phyloP scores from a whole-genome alignment of 768 basidiomycete species.

The Rhizopogon vulgaris region DNA sequence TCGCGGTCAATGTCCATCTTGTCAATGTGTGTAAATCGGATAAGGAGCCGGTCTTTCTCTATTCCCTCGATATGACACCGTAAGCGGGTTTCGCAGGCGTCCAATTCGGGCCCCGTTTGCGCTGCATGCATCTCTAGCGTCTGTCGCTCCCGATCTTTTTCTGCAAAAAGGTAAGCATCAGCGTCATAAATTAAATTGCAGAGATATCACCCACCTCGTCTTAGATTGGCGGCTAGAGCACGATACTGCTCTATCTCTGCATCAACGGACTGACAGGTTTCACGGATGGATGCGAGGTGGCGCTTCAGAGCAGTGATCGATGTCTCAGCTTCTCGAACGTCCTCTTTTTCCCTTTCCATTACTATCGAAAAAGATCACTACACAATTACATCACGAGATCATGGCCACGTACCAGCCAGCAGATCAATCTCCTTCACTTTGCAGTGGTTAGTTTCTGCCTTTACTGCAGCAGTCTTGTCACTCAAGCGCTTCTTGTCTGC shows the following conservation, averaged over 20 bases:
- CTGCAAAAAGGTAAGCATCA: conserved; percentile 27
- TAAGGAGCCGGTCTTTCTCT: conserved; percentile 60
- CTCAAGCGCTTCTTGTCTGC: conserved; percentile 54
- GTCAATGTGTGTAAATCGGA: conserved; percentile 69
- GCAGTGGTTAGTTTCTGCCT: conserved; percentile 68
- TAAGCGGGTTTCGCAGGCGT: conserved; percentile 48
- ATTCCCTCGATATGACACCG: conserved; percentile 75
- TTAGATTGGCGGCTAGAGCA: conserved; percentile 52
- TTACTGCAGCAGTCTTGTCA: conserved; percentile 58
- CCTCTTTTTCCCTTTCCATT: conserved; percentile 64
- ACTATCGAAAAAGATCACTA: conserved; percentile 29
- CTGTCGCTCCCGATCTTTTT: conserved; percentile 60
- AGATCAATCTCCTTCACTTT: conserved; percentile 77
- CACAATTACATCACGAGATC: not conserved
- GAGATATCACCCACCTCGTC: conserved; percentile 44
- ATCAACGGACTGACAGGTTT: conserved; percentile 53
- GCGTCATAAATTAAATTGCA: not conserved
- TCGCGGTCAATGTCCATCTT: conserved; percentile 51
- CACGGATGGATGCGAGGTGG: conserved; percentile 58
- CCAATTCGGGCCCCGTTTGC: conserved; percentile 47
- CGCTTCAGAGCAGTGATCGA: conserved; percentile 54
- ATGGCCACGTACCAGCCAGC: conserved; percentile 52
- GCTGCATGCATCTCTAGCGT: conserved; percentile 50
- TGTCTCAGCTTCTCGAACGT: conserved; percentile 64
- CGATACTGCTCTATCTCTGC: conserved; percentile 71